phyloP scores from a whole-genome alignment of 805 yeast species.

The Myxozyma nipponensis region DNA sequence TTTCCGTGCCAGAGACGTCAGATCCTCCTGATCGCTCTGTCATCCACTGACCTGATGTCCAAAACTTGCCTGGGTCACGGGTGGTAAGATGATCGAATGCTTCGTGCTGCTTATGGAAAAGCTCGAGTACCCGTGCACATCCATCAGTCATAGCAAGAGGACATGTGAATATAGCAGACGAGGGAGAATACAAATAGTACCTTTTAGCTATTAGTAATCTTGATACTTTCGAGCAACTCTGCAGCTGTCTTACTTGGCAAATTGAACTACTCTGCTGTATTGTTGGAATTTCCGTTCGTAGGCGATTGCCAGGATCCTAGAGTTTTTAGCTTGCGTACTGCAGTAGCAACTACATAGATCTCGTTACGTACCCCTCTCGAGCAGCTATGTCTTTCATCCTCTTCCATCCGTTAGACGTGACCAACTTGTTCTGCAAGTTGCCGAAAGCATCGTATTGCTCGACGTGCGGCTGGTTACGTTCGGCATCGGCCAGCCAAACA shows the following conservation, averaged over 20 bases:
- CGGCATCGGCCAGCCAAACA: conserved; percentile 35
- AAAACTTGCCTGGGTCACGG: conserved; percentile 31
- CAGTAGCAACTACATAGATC: not conserved
- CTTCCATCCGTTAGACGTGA: conserved; percentile 36
- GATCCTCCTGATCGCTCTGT: conserved; percentile 37
- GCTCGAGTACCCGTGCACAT: conserved; percentile 34
- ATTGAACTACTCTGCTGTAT: conserved; percentile 30
- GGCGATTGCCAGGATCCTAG: conserved; percentile 33
- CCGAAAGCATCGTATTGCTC: conserved; percentile 36
- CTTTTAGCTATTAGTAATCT: conserved; percentile 4
- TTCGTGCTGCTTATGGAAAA: conserved; percentile 9
- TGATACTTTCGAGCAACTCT: not conserved
- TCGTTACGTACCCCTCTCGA: conserved; percentile 6
- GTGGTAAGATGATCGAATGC: conserved; percentile 29
- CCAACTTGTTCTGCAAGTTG: conserved; percentile 28
- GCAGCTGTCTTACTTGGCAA: conserved; percentile 28
- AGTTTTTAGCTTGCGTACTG: no score
- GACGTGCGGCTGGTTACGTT: conserved; percentile 32
- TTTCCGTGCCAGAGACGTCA: conserved; percentile 34
- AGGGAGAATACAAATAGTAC: conserved; percentile 31
- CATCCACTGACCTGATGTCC: conserved; percentile 40
- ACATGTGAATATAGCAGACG: conserved; percentile 35
- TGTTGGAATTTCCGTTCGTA: conserved; percentile 31
- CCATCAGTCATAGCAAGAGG: conserved; percentile 39
- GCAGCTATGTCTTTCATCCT: conserved; percentile 29